These are phyloP conservation scores for Cercophora samala DNA, from an alignment of 495 filamentous ascomycete species.

Conservation along the genomic window DNA sequence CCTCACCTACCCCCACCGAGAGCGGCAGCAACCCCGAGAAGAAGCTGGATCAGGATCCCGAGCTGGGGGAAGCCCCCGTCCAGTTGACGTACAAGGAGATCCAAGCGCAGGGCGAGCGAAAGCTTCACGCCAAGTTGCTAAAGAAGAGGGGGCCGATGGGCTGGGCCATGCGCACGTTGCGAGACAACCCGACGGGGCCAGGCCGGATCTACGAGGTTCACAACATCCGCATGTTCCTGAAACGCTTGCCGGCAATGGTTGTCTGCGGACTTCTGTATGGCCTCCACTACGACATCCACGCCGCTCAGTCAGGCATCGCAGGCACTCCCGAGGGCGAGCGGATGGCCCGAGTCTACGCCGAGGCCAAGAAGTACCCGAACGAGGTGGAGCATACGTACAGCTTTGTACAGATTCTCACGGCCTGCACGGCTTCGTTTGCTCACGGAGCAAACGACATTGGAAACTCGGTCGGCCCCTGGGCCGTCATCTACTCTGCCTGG, in stretches of 20 bases:
- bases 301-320: conserved; percentile 58
- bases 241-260: conserved; percentile 59
- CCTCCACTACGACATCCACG: conserved; percentile 70
- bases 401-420: conserved; percentile 71
- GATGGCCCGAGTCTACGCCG: conserved; percentile 56
- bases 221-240: conserved; percentile 57
- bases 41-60: conserved; percentile 33
- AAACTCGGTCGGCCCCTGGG: conserved; percentile 73
- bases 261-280: conserved; percentile 59
- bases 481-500: conserved; percentile 68
- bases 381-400: conserved; percentile 73
- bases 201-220: conserved; percentile 64
- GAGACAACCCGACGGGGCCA: conserved; percentile 62
- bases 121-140: conserved; percentile 52
- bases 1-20: conserved; percentile 17
- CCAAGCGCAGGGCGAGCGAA: conserved; percentile 47
- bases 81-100: conserved; percentile 53
- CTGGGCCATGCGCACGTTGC: conserved; percentile 70
- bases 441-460: conserved; percentile 80
- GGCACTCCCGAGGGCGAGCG: conserved; percentile 66
- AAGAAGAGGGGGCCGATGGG: conserved; percentile 59
- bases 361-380: conserved; percentile 66
- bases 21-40: conserved; percentile 42
- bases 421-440: conserved; percentile 70
- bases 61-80: conserved; percentile 36